Evolutionary conservation across 2,329 filamentous ascomycete genomes (phyloP), one percentile per base, ranked within the genome.

Genomic region (Aspergillus terreus): DNA sequence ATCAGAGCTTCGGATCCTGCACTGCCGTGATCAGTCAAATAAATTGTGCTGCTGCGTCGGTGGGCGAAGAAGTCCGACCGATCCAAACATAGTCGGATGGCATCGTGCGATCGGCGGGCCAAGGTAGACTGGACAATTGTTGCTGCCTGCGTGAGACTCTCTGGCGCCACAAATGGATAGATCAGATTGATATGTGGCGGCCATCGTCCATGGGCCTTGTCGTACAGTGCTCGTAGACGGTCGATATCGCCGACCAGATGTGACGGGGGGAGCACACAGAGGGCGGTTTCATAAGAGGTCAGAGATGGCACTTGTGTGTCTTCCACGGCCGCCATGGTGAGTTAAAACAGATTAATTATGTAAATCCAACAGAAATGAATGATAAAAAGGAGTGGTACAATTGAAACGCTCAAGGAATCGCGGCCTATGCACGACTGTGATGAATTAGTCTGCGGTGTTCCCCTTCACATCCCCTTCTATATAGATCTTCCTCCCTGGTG

Each of bases 121-220:
- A 52, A 14, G 1, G 32, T 38, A 3, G 30, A 38, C 27, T 42
- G 40, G 5, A 52, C 14, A 11, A 52, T 17, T n/a, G 44, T 19
- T 3, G 25, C 19, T 10, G 50, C 46, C 12, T 52, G 17, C 2
- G 40, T 11, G n/a, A 52, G 50, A 4, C 19, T 14, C 32, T 52
- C 50, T 11, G 40, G 41, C 2, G 41, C 46, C 45, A 52, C 50
- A 25, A 52, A 52, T 2, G 50, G 50, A n/a, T 52, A 52, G 12
- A 52, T 45, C 11, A 52, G 40, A 23, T 52, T 52, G 32, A 44
- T 14, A 21, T 52, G 50, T 35, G 50, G 40, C 7, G 50, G 30
- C 50, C 50, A 52, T 47, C 50, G 17, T 36, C 50, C 50, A 19
- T 52, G 23, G 11, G 40, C 50, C 45, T 52, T 52, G 30, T 52